phyloP scores from a whole-genome alignment of 148 eudicot species.

The Polygonum aviculare region DNA sequence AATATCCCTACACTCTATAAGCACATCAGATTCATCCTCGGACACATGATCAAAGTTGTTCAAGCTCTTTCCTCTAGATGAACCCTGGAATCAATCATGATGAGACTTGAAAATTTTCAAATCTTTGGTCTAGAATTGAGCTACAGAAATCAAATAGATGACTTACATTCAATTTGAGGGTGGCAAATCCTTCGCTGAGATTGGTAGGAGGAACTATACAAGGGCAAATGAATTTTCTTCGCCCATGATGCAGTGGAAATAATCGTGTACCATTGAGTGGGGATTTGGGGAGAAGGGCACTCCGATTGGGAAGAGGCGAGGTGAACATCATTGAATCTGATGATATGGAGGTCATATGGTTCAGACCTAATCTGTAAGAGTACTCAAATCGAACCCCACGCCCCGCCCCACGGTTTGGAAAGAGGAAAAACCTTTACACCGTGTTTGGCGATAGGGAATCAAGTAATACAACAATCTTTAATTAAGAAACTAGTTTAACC shows the following conservation, averaged over 20 bases:
- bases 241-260: constrained; percentile 14
- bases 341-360: constrained; percentile 29
- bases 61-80: too few species aligned
- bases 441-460: too few species aligned
- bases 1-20: constrained; percentile 75
- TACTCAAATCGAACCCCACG: too few species aligned
- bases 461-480: too few species aligned
- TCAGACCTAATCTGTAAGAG: background rate
- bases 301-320: constrained; percentile 16
- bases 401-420: too few species aligned
- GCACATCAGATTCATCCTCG: constrained; percentile 79
- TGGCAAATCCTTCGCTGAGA: constrained; percentile 33
- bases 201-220: constrained; percentile 49
- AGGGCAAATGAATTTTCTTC: constrained; percentile 30
- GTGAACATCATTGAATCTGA: constrained; percentile 29
- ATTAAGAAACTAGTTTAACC: too few species aligned
- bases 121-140: background rate
- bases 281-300: constrained; percentile 20
- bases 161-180: constrained; percentile 34
- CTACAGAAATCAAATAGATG: background rate
- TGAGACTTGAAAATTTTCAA: background rate
- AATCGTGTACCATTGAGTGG: constrained; percentile 16
- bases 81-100: background rate
- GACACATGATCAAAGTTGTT: constrained; percentile 6
- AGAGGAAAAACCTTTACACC: too few species aligned